Base-by-base conservation (phyloP, 208 protist species). In the Naegleria lovaniensis region DNA sequence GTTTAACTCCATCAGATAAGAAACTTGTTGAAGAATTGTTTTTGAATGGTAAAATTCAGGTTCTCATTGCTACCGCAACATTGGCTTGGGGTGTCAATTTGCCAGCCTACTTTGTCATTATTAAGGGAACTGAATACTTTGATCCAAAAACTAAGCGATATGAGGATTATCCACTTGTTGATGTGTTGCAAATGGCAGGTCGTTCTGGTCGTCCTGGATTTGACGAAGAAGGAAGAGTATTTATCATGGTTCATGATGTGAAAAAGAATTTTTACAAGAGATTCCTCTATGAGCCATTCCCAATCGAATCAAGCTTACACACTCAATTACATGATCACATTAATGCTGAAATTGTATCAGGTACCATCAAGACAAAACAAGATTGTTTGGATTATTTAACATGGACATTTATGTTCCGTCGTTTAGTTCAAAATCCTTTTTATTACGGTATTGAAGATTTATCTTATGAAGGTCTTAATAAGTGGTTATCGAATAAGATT, bases 11-110 rank as follows among this genome's bases (percentile, higher is more conserved):
- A 92, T 90, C 92, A 84, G 96, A 98, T 90, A 94, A 96, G n/a
- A 92, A 93, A 0, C 91, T 98, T 11, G 97, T 99, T 22, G 98
- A 99, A 93, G 92, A 96, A 58, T 94, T 98, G n/a, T 99, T 99
- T 92, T 88, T 96, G 16, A 87, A 91, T n/a, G 95, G 95, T 38
- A 97, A 98, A 92, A 95, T 99, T 91, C 97, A 99, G 92, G 95
- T 99, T 9, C 96, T 99, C 19, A 97, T 99, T 29, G 99, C 98
- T 11, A 99, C 99, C 0, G 96, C 96, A 55, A 99, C 99, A 22
- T 94, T 99, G 22, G 99, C 99, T 33, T 99, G 99, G 99, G 99
- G 99, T 90, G 98, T 99, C n/a, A 99, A 99, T 95, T 96, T 99
- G 55, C 99, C 99, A 0, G 99, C 99, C 4, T 99, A 99, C 95